Base-by-base conservation (phyloP, 805 yeast genomes). In the Zygosaccharomyces bailii region DNA sequence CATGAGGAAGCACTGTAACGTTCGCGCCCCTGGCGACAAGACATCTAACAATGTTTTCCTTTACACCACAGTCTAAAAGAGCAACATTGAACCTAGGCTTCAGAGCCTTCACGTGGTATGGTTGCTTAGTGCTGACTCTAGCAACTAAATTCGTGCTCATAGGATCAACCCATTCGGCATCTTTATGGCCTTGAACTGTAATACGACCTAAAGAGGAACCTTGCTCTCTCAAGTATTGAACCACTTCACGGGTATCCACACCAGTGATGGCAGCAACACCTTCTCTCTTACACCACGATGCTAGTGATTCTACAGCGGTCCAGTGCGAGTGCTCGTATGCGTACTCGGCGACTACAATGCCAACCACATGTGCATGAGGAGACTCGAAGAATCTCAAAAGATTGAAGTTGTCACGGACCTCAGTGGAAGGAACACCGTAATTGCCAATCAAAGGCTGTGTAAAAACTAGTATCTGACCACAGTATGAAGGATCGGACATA, bases 401-500 rank as follows among this genome's bases (percentile, higher is more conserved):
- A 56, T 87, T 86, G 70, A 69, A 90, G 66, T 88, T 80, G 67
- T 93, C 99, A 60, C 84, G 82, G 17, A 73, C 82, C 5, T 78
- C 73, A 23, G 86, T 80, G 0, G 93, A 83, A 19, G 99, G 99
- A 25, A 93, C 99, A 68, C 99, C 99, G 68, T 93, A 93, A 69
- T 93, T 93, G 54, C 99, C 99, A 59, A 93, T 88, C 62, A 93
- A 75, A 17, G 99, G 99, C 69, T 89, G 97, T 5, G 99, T 93
- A 71, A 93, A 87, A 49, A 93, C 95, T 54, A 93, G 79, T 56
- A 93, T 93, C 73, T 93, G 99, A 41, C 99, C 99, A 58, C 82
- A 83, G 68, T 93, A 93, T 5, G 97, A 89, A 30, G 99, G 99
- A 68, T 93, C 99, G 17, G 99, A 93, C 95, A 93, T 89, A 6